A percentile compares a stretch with the other conserved stretches of the same genome.
Evolutionary conservation across 148 eudicot species (phyloP).

Genomic region (Camellia granthamiana): DNA sequence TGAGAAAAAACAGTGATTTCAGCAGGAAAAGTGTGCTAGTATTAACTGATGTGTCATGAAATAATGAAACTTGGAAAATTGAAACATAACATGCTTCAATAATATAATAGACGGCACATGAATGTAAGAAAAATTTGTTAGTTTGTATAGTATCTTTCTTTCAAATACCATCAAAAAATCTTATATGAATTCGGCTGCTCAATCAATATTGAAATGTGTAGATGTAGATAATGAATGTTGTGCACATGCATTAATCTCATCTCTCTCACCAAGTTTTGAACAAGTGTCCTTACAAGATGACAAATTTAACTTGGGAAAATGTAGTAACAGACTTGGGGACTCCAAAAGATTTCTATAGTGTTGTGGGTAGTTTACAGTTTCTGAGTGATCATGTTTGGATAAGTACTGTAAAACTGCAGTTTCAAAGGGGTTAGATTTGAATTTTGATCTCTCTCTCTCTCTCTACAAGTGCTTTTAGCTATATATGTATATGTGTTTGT

Average conservation of each 20-base stretch:
- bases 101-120: no score
- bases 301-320: not conserved
- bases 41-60: no score
- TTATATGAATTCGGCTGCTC: not conserved
- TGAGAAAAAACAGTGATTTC: no score
- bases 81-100: no score
- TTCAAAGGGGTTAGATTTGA: no score
- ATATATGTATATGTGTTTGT: not conserved
- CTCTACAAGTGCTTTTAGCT: no score
- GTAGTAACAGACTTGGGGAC: not conserved
- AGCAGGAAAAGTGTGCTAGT: no score
- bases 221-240: not conserved
- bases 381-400: not conserved
- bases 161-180: not conserved
- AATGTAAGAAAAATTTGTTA: no score
- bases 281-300: no score
- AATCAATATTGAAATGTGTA: not conserved
- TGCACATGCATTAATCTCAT: not conserved
- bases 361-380: not conserved
- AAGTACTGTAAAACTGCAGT: not conserved
- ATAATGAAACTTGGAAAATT: no score
- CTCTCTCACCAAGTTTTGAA: not conserved
- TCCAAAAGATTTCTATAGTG: not conserved
- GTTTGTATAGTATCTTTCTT: no score
- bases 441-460: no score